phyloP scores from a whole-genome alignment of 768 basidiomycete species.

The Tulasnella sp. region DNA sequence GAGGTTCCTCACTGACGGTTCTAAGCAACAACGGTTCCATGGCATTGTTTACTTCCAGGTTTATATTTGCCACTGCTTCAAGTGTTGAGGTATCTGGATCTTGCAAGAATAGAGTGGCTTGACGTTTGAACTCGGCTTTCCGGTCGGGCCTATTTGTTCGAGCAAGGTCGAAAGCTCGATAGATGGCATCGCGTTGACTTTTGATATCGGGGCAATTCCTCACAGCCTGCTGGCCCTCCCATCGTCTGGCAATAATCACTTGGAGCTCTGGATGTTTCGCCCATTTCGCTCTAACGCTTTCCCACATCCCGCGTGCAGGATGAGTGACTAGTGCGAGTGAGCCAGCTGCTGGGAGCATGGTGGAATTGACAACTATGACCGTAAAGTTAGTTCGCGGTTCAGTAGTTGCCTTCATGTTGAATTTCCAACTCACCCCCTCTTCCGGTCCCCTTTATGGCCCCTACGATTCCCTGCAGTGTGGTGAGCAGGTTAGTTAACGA shows the following conservation, averaged over 20 bases:
- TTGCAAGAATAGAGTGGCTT: constrained; percentile 31
- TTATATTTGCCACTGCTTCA: constrained; percentile 27
- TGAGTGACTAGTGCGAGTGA: constrained; percentile 25
- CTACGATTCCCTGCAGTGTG: constrained; percentile 24
- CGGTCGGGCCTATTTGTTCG: constrained; percentile 20
- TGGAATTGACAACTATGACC: constrained; percentile 24
- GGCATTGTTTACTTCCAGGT: constrained; percentile 23
- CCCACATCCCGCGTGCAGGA: constrained; percentile 30
- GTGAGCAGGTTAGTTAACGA: background rate
- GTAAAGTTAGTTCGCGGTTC: background rate
- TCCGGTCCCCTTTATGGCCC: constrained; percentile 28
- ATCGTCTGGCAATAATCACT: constrained; percentile 29
- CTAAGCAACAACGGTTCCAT: constrained; percentile 18
- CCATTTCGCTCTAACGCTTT: constrained; percentile 25
- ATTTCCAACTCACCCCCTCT: constrained; percentile 24
- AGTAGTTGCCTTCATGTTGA: background rate
- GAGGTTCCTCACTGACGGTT: constrained; percentile 15
- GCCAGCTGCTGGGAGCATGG: constrained; percentile 24
- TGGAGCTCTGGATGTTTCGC: constrained; percentile 26
- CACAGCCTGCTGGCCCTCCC: constrained; percentile 31
- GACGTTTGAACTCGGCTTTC: constrained; percentile 21
- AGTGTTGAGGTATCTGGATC: constrained; percentile 23
- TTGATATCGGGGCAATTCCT: constrained; percentile 18
- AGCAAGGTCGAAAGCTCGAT: constrained; percentile 31
- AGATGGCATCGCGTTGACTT: constrained; percentile 25